Evolutionary conservation across 2,329 filamentous ascomycete species (phyloP), one percentile per base, ranked within the genome.

Genomic region (Colletotrichum horii): DNA sequence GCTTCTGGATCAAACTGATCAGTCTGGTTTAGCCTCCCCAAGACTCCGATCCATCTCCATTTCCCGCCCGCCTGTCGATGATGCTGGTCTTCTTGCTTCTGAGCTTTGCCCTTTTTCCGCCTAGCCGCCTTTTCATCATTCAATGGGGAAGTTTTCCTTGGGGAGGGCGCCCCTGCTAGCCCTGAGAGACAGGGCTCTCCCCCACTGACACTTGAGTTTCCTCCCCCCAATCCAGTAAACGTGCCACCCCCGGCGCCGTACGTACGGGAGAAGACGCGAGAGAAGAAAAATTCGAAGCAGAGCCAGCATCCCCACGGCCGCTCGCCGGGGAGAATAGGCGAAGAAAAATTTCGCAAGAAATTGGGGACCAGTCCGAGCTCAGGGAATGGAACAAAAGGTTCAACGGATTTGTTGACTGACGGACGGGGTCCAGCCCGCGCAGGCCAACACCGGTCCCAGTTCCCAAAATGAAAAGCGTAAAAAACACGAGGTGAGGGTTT

Each of bases 281-380:
- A 62, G 77, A 79, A 76, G 79, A 71, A 77, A 75, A 52, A 34
- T 64, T 66, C 79, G 66, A 79, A 79, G 78, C 43, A 52, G 48
- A 70, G 30, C 71, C 61, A 74, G 77, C 56, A 67, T 67, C 52
- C 30, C 62, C 61, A 72, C 61, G 69, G 28, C 9, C 32, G 62
- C 15, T 15, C 16, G 19, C 30, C 19, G 30, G 58, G 14, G 58
- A 32, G 58, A 61, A 64, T n/a, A 64, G 19, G 43, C 34, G 70
- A 48, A 34, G 48, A 56, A 55, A 67, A 67, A 67, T 38, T 66
- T 71, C 56, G 68, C 68, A 48, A 22, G 14, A 36, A 38, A 48
- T 68, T 36, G n/a, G 65, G 52, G 66, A 61, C 66, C 55, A 60
- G 52, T 15, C 24, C 52, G 55, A 34, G 43, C 43, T 52, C 43